Percentiles rank a stretch among this genome's conserved stretches.
phyloP scores from a whole-genome alignment of 2,329 filamentous ascomycete genomes.

The Monosporascus ibericus region DNA sequence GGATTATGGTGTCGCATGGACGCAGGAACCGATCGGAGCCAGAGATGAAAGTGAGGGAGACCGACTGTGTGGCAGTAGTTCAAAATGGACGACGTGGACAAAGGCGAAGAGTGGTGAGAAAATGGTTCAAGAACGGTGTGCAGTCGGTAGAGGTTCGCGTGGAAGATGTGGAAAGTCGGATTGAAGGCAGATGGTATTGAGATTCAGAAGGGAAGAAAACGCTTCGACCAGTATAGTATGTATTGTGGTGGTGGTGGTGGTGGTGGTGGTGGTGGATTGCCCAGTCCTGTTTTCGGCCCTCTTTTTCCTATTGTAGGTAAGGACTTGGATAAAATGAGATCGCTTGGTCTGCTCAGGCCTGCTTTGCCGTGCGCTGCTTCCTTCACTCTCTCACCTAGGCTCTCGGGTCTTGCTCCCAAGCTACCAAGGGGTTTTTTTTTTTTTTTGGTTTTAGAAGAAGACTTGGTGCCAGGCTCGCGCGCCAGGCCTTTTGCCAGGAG shows the following conservation, averaged over 20 bases:
- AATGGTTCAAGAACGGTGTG: background rate
- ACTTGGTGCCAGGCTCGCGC: background rate
- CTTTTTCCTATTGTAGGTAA: too few species aligned
- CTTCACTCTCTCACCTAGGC: too few species aligned
- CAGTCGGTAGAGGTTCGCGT: constrained; percentile 15
- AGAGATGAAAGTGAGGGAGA: background rate
- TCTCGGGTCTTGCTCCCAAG: too few species aligned
- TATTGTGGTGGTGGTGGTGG: too few species aligned
- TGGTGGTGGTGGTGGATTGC: too few species aligned
- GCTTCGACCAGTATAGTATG: background rate
- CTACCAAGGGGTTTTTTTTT: too few species aligned
- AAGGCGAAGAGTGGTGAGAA: background rate
- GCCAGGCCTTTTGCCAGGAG: background rate
- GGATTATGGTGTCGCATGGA: background rate
- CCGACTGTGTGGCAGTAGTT: too few species aligned
- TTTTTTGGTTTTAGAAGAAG: background rate
- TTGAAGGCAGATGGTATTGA: background rate
- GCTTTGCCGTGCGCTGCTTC: too few species aligned
- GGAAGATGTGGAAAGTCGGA: constrained; percentile 8
- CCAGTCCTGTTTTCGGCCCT: too few species aligned
- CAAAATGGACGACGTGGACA: background rate
- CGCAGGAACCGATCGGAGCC: background rate
- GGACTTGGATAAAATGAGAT: too few species aligned
- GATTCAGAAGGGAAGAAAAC: background rate
- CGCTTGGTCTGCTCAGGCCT: too few species aligned